Base-by-base conservation (phyloP, 1,284 basidiomycete genomes). In the Leccinum fuscescens region DNA sequence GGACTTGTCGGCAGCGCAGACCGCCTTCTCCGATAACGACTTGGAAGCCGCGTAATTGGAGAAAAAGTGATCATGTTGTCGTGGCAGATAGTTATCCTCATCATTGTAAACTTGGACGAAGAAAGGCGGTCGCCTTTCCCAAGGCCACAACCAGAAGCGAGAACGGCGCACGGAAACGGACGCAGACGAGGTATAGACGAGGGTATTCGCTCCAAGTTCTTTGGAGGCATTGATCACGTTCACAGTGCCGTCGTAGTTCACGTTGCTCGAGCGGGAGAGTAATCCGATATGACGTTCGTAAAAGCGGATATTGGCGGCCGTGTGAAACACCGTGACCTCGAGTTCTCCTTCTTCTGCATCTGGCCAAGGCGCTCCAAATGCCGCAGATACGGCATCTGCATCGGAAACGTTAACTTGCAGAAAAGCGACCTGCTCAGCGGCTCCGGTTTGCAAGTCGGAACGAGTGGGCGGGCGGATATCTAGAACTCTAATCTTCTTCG, bases 261-360 rank as follows among this genome's bases (percentile, higher is more conserved):
- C 85, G 29, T 72, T 75, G 33, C 78, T 76, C 2, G 89, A 90
- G 31, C 78, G 77, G 2, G 74, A 72, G 3, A 89, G 70, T 11
- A 90, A 79, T 3, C 67, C 67, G 1, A 72, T 65, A 59, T 81
- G 78, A 3, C 86, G 82, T 65, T 91, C 89, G 68, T 84, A 91
- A 72, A 89, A 91, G 3, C 88, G 86, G 63, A 91, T 90, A 64
- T 80, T 87, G 15, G 89, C 86, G 2, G 86, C 89, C 22, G 86
- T 87, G 66, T 90, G 87, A 70, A 89, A 89, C 5, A 91, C 80
- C 0, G 88, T 89, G 31, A 86, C 72, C 15, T 74, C 67, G 2
- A 65, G 64, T 4, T 64, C 70, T 22, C 67, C 71, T 22, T 67
- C 66, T 35, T 63, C 55, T 9, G 60, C 58, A n/a, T 64, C 59